Conservation (phyloP, 257 asterid genomes). For the Leonotis leonurus region DNA sequence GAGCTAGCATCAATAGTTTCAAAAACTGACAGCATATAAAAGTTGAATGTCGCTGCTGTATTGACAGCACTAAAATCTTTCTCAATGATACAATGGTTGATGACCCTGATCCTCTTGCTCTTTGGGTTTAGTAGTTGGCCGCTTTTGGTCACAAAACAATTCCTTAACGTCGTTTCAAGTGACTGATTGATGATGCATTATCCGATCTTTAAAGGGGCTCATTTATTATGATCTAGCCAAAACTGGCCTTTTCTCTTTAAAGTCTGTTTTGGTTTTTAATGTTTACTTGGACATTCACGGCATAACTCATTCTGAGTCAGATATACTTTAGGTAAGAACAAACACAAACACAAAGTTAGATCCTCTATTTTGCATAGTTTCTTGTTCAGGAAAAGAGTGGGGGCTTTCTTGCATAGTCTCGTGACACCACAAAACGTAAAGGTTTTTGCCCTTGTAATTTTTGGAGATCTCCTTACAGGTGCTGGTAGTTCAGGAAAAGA, state of each 20-base stretch:
- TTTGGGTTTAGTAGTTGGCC: not conserved
- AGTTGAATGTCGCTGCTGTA: not conserved
- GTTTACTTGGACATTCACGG: not conserved
- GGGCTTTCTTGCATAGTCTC: too few relatives aligned
- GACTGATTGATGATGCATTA: not conserved
- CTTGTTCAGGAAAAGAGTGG: too few relatives aligned
- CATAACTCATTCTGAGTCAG: not conserved
- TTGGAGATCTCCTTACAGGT: slow-evolving; percentile 33
- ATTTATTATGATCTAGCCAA: not conserved
- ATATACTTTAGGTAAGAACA: too few relatives aligned
- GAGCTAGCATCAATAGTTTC: not conserved
- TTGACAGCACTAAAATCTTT: not conserved
- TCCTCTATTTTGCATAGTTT: too few relatives aligned
- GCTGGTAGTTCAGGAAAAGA: slow-evolving; percentile 89
- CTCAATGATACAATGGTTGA: too few relatives aligned
- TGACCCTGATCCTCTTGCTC: slow-evolving; percentile 6
- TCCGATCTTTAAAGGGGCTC: not conserved
- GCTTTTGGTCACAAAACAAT: not conserved
- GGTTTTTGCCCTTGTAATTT: not conserved
- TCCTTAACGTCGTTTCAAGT: not conserved
- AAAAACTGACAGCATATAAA: not conserved
- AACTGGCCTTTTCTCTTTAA: not conserved
- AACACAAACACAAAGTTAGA: too few relatives aligned
- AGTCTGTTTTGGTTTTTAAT: too few relatives aligned
- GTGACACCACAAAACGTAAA: too few relatives aligned